Percentiles rank a stretch among this genome's conserved stretches.
Conservation (phyloP, 1,284 basidiomycete species). For the Tremellales sp. region DNA sequence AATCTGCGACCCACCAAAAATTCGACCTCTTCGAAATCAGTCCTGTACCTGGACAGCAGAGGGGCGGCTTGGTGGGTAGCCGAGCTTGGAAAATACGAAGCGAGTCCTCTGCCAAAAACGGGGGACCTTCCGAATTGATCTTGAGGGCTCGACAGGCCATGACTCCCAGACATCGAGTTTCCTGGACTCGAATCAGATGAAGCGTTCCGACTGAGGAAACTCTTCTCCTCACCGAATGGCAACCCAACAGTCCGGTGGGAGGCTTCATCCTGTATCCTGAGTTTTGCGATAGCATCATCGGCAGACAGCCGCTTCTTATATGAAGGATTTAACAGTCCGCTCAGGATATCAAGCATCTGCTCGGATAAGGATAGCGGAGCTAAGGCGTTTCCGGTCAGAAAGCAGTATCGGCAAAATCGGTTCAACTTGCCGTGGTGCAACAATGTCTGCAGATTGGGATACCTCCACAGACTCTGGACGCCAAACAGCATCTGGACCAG, state of each 20-base stretch:
- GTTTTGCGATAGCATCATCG: slow-evolving; percentile 35
- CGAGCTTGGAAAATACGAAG: slow-evolving; percentile 23
- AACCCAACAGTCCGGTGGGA: slow-evolving; percentile 8
- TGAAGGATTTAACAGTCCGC: slow-evolving; percentile 35
- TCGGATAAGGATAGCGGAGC: slow-evolving; percentile 25
- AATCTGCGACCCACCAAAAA: slow-evolving; percentile 31
- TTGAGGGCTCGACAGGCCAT: slow-evolving; percentile 10
- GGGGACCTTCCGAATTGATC: slow-evolving; percentile 30
- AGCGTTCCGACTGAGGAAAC: background rate
- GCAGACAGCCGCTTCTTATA: slow-evolving; percentile 43
- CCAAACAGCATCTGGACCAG: slow-evolving; percentile 45
- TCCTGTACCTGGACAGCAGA: slow-evolving; percentile 40
- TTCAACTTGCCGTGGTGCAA: slow-evolving; percentile 35
- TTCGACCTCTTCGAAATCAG: slow-evolving; percentile 50
- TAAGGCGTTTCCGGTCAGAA: slow-evolving; percentile 7
- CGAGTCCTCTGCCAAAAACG: slow-evolving; percentile 16
- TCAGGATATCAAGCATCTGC: slow-evolving; percentile 31
- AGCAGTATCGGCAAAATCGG: background rate
- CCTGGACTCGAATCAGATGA: background rate
- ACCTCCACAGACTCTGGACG: slow-evolving; percentile 29
- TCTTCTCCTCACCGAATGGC: too few species aligned
- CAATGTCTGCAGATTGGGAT: slow-evolving; percentile 34
- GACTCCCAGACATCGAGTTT: too few species aligned
- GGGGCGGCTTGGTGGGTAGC: slow-evolving; percentile 10
- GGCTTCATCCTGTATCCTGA: slow-evolving; percentile 28